A percentile compares a stretch with the other conserved stretches of the same genome.
These are phyloP conservation scores for Neopestalotiopsis clavispora DNA, from an alignment of 2,329 filamentous ascomycete genomes.

Conservation along the genomic window DNA sequence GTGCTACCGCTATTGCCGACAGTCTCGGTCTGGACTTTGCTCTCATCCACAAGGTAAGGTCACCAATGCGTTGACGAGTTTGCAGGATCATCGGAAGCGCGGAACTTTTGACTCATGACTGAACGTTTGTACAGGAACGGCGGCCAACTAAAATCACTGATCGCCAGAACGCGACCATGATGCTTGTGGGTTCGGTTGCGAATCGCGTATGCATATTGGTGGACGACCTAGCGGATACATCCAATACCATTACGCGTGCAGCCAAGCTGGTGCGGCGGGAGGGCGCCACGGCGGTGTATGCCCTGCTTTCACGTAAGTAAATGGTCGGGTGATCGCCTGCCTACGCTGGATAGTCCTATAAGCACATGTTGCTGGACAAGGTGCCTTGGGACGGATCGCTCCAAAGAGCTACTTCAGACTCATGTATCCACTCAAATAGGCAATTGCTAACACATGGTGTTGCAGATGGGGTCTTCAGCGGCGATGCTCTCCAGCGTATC, in stretches of 20 bases:
- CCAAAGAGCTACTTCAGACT: too few species aligned
- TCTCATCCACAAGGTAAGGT: slow-evolving; percentile 90
- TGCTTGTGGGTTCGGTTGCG: slow-evolving; percentile 87
- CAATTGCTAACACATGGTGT: slow-evolving; percentile 37
- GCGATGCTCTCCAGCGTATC: slow-evolving; percentile 92
- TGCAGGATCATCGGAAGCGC: slow-evolving; percentile 3
- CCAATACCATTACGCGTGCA: slow-evolving; percentile 94
- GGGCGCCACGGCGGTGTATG: slow-evolving; percentile 89
- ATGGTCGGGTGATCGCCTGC: too few species aligned
- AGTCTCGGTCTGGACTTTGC: slow-evolving; percentile 93
- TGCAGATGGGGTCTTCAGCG: slow-evolving; percentile 82
- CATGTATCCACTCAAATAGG: too few species aligned
- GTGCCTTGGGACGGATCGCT: too few species aligned
- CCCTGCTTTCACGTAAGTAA: slow-evolving; percentile 70
- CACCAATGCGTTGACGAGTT: slow-evolving; percentile 26
- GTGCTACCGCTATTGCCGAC: slow-evolving; percentile 94
- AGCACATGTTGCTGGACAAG: too few species aligned
- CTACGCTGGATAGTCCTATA: too few species aligned
- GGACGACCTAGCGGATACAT: slow-evolving; percentile 94
- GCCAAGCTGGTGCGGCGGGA: slow-evolving; percentile 97
- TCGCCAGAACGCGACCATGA: slow-evolving; percentile 91
- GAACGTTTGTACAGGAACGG: slow-evolving; percentile 68
- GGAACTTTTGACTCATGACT: neutral
- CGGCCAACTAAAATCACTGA: slow-evolving; percentile 87
- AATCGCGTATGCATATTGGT: slow-evolving; percentile 86